Conservation (phyloP, 176 grass and related monocot species). For the Carex pumila region DNA sequence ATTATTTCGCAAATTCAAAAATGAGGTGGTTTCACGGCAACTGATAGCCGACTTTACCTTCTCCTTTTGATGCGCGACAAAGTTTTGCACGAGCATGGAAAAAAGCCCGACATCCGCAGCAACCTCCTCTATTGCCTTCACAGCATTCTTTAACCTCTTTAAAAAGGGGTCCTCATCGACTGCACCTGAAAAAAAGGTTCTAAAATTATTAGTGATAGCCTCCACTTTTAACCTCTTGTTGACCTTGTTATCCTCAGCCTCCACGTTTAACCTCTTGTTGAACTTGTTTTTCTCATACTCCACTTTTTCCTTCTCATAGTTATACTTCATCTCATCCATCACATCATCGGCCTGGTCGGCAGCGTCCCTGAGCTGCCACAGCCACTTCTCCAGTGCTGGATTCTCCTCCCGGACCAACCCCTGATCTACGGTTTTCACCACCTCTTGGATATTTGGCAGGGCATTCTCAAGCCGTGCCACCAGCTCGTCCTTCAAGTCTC, state of each 20-base stretch:
- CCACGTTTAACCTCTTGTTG: neutral
- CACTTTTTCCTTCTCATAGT: too few relatives aligned
- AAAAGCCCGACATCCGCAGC: neutral
- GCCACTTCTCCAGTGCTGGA: too few relatives aligned
- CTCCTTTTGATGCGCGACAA: neutral
- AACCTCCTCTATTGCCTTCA: constrained; percentile 4
- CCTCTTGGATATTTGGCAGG: too few relatives aligned
- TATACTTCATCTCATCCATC: too few relatives aligned
- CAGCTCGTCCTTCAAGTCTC: too few relatives aligned
- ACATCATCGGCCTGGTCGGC: too few relatives aligned
- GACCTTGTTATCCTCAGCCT: constrained; percentile 4
- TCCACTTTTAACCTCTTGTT: neutral
- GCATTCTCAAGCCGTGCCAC: too few relatives aligned
- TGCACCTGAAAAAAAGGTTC: neutral
- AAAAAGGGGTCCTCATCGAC: neutral
- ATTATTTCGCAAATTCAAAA: neutral
- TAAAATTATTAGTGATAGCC: neutral
- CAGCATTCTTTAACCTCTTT: constrained; percentile 1
- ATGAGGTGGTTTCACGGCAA: neutral
- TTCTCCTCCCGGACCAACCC: too few relatives aligned
- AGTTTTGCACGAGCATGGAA: neutral
- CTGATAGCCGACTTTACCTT: neutral
- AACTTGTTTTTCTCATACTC: neutral
- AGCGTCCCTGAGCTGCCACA: too few relatives aligned
- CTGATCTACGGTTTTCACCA: too few relatives aligned